Base-by-base conservation (phyloP, 202 grass and related monocot genomes). In the Hordeum pubiflorum region DNA sequence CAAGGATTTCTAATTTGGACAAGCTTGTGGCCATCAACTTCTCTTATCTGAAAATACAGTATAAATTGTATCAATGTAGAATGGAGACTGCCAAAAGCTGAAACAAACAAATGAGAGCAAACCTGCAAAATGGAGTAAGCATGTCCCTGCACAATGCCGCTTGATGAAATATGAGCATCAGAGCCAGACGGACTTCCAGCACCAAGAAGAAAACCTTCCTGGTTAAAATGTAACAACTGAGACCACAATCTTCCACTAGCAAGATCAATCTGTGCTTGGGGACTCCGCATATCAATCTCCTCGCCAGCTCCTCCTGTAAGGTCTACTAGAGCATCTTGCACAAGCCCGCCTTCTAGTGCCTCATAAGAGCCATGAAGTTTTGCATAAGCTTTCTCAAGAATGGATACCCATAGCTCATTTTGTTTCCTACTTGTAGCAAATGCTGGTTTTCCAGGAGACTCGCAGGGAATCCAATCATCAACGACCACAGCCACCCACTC, bases 41-140 rank as follows among this genome's bases (percentile, higher is more conserved):
- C 96, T 88, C 90, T 89, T 77, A 98, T 89, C 96, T 98, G 71
- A 84, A 89, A 79, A 78, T 84, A 83, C 23, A 79, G 12, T 67
- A 37, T 34, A 70, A 82, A 69, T 27, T 27, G 4, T 83, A 64
- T 79, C 32, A 18, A 75, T 11, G 24, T 23, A 84, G 40, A 61
- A 75, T 39, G 34, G 67, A 65, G 24, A 63, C 10, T 75, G 23
- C 50, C 18, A 23, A 52, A 74, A 74, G 54, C 7, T 69, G 13
- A 75, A 20, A 73, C 32, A 69, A 31, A 80, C 15, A 70, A 72
- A 82, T 15, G 32, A 60, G 72, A 69, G 31, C 17, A 75, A 87
- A 97, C 95, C 95, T 97, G 95, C 85, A 95, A 93, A 91, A 98
- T 93, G 18, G 96, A 98, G 82, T 98, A 98, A 4, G 96, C 92